Evolutionary conservation across 78 protist genomes (phyloP).

Genomic region (Thecamonas trahens): DNA sequence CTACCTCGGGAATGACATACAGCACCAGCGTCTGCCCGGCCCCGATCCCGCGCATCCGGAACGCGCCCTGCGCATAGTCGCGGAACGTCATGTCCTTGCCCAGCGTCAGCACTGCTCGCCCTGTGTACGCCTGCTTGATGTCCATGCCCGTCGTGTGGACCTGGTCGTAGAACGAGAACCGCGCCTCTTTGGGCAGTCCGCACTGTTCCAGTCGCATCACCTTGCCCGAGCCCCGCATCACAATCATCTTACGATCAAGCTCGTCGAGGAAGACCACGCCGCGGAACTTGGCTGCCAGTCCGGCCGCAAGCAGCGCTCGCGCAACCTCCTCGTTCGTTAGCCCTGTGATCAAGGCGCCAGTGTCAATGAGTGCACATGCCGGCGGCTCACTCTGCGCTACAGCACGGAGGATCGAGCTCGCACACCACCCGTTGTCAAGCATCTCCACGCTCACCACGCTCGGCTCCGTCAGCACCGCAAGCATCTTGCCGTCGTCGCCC

Average conservation of each 20-base stretch:
- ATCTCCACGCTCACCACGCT: neutral
- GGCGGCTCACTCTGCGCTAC: conserved; percentile 38
- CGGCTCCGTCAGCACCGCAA: conserved; percentile 31
- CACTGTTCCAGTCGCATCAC: conserved; percentile 47
- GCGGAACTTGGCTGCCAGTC: conserved; percentile 3
- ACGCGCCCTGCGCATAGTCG: conserved; percentile 75
- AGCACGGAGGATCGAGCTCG: conserved; percentile 1
- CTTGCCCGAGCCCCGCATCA: conserved; percentile 9
- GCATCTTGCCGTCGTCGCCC: conserved; percentile 62
- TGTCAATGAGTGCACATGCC: conserved; percentile 70
- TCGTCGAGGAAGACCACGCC: conserved; percentile 60
- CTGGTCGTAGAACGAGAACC: conserved; percentile 78
- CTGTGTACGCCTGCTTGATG: conserved; percentile 59
- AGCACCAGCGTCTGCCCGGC: conserved; percentile 54
- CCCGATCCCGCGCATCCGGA: conserved; percentile 77
- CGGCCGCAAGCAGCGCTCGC: conserved; percentile 2
- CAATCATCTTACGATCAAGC: conserved; percentile 34
- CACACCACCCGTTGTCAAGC: conserved; percentile 20
- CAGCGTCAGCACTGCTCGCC: conserved; percentile 59
- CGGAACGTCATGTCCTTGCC: conserved; percentile 83
- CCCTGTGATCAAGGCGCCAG: conserved; percentile 70
- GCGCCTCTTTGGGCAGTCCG: conserved; percentile 19
- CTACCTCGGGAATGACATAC: conserved; percentile 44
- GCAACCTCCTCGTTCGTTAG: conserved; percentile 60
- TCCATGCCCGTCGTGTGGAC: conserved; percentile 81